Evolutionary conservation across 2,329 filamentous ascomycete species (phyloP).

Genomic region (Penicillium sp.): DNA sequence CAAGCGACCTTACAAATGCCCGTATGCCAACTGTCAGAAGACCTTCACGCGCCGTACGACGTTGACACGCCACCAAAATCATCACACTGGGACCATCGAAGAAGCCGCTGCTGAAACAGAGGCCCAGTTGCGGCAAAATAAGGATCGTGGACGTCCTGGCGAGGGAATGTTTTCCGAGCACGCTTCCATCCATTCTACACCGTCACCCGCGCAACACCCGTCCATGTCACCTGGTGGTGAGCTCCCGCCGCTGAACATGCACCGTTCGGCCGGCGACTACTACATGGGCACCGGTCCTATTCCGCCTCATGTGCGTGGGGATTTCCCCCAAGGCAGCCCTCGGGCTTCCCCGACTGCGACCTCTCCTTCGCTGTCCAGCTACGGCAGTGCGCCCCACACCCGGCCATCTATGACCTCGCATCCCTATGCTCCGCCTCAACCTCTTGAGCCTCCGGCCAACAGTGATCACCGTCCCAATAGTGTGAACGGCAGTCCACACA

Average conservation of each 20-base stretch:
- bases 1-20: conserved; percentile 95
- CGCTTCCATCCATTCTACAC: conserved; percentile 59
- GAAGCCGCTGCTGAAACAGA: conserved; percentile 88
- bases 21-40: conserved; percentile 96
- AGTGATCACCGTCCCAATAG: conserved; percentile 74
- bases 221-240: conserved; percentile 80
- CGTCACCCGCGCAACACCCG: conserved; percentile 76
- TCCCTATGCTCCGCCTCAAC: conserved; percentile 82
- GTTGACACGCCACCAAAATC: conserved; percentile 90
- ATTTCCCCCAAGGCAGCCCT: conserved; percentile 70
- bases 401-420: conserved; percentile 76
- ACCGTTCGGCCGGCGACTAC: conserved; percentile 67
- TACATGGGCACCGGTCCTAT: conserved; percentile 79
- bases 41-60: conserved; percentile 96
- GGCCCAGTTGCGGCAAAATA: conserved; percentile 68
- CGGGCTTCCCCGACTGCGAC: conserved; percentile 62
- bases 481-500: conserved; percentile 81
- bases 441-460: conserved; percentile 76
- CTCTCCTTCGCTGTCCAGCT: conserved; percentile 64
- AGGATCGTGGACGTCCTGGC: conserved; percentile 39
- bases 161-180: conserved; percentile 47
- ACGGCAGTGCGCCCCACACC: conserved; percentile 50
- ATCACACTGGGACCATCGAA: conserved; percentile 92
- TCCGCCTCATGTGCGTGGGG: conserved; percentile 76
- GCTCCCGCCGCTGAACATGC: conserved; percentile 68